Base-by-base conservation (phyloP, 1,284 basidiomycete genomes). In the Uromyces viciae-fabae region DNA sequence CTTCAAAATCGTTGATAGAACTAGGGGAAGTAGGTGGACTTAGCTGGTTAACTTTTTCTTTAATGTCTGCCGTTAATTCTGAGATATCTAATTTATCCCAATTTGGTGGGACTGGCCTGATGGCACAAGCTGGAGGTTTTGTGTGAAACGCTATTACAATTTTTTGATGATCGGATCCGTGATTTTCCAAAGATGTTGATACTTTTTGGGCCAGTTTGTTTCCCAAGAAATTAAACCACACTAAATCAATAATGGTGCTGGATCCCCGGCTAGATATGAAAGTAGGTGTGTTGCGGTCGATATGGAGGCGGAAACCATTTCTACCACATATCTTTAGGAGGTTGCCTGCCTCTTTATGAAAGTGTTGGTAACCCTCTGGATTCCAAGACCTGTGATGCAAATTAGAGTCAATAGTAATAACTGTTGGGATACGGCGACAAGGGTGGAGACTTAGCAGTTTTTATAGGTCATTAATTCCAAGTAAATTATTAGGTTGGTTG, bases 361-460 rank as follows among this genome's bases (percentile, higher is more conserved):
- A 7, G 46, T 69, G 75, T 0, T 11, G 1, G 46, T 52, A 78
- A 8, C 46, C 38, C 0, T 60, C 3, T 7, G 42, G 62, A n/a
- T 78, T 78, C 64, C 75, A 78, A 11, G 15, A n/a, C 2, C 15
- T 0, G 64, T 78, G 60, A 33, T 78, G 75, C 15, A 78, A 64
- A 19, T 78, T 78, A 0, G 60, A 33, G n/a, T 78, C 64, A 40
- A 78, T 78, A 1, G 4, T 49, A 17, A 78, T 38, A 0, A 68
- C n/a, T 15, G 75, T 66, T 1, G 75, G 31, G 11, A 19, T 52
- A 15, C 33, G 9, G 11, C 46, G 7, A n/a, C 49, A 22, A n/a
- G 38, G 43, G 40, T 2, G 0, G 0, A 14, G 1, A 0, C 3
- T 19, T 4, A 71, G 28, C 42, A 40, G 52, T 3, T 9, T 25